Conservation (phyloP, 805 yeast genomes). For the Torulaspora gathmanii region DNA sequence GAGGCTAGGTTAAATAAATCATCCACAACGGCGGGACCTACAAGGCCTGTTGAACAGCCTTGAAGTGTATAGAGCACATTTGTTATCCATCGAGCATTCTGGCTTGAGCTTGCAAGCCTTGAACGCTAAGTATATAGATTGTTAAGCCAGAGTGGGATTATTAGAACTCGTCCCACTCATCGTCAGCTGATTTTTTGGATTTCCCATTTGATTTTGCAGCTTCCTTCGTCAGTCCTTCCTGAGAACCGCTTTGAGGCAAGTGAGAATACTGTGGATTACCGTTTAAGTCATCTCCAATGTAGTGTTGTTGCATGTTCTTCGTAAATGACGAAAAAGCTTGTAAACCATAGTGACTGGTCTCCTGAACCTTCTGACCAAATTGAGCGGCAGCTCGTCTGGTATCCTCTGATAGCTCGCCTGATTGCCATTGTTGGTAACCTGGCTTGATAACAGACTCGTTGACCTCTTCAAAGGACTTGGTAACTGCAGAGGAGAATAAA, state of each 20-base stretch:
- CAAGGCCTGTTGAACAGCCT: background rate
- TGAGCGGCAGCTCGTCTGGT: conserved; percentile 93
- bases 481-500: conserved; percentile 76
- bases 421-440: conserved; percentile 69
- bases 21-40: background rate
- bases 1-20: background rate
- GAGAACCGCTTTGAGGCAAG: conserved; percentile 36
- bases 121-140: background rate
- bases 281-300: conserved; percentile 33
- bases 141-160: background rate
- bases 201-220: conserved; percentile 48
- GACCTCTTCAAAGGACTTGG: conserved; percentile 79
- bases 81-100: background rate
- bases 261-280: conserved; percentile 30
- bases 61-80: background rate
- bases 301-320: conserved; percentile 37
- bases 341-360: conserved; percentile 72
- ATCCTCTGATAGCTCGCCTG: conserved; percentile 69
- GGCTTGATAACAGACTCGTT: conserved; percentile 88
- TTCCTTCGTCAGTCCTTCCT: conserved; percentile 3
- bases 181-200: conserved; percentile 47
- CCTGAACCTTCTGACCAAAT: conserved; percentile 91
- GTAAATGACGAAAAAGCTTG: conserved; percentile 62
- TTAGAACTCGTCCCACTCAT: conserved; percentile 66
- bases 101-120: background rate